Percentiles rank a stretch among this genome's conserved stretches.
Evolutionary conservation across 805 yeast species (phyloP).

Genomic region (Saturnispora zaruensis): DNA sequence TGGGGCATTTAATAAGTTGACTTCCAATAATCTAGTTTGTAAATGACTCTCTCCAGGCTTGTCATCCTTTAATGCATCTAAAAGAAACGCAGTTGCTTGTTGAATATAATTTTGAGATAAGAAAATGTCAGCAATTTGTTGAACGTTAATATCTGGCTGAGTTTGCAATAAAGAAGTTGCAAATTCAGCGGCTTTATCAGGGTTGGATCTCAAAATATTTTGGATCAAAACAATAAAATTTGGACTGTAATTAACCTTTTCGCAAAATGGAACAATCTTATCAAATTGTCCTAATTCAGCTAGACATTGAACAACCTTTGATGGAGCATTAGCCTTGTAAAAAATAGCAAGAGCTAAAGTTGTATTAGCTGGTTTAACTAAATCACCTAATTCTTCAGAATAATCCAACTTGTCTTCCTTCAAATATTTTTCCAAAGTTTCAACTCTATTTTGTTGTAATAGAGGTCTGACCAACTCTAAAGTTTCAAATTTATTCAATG

Average conservation of each 20-base stretch:
- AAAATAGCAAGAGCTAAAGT: constrained; percentile 87
- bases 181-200: constrained; percentile 98
- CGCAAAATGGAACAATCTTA: constrained; percentile 88
- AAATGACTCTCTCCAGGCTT: constrained; percentile 91
- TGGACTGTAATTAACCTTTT: constrained; percentile 80
- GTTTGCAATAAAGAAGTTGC: constrained; percentile 71
- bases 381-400: constrained; percentile 96
- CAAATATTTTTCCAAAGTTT: constrained; percentile 91
- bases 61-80: constrained; percentile 92
- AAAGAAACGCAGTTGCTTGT: constrained; percentile 94
- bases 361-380: constrained; percentile 80
- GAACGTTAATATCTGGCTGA: constrained; percentile 66
- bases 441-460: constrained; percentile 88
- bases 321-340: constrained; percentile 69
- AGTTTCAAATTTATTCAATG: constrained; percentile 86
- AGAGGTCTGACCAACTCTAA: constrained; percentile 94
- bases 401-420: constrained; percentile 89
- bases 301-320: constrained; percentile 82
- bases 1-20: constrained; percentile 90
- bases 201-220: constrained; percentile 81
- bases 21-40: constrained; percentile 90
- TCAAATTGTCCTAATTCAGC: constrained; percentile 97
- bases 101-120: constrained; percentile 89
- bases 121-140: constrained; percentile 85
- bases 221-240: constrained; percentile 86